Percentiles rank a stretch among this genome's conserved stretches.
Evolutionary conservation across 371 early-diverging fungal species (phyloP).

Genomic region (Mucor saturninus): DNA sequence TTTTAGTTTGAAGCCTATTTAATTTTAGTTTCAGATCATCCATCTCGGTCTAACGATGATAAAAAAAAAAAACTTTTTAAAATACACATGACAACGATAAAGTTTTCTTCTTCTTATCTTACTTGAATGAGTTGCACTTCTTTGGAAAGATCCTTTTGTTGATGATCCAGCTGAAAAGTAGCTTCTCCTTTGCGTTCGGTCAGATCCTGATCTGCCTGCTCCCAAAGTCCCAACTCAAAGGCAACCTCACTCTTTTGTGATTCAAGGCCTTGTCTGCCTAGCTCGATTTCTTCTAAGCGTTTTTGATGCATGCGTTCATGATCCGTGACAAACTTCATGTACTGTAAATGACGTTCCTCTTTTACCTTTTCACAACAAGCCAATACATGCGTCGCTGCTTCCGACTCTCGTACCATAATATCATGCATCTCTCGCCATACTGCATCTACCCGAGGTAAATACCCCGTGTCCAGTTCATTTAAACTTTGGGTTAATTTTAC

Average conservation of each 20-base stretch:
- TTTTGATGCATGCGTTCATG: background rate
- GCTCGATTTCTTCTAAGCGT: background rate
- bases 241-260: background rate
- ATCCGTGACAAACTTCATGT: constrained; percentile 1
- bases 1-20: constrained; percentile 1
- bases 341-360: background rate
- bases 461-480: background rate
- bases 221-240: constrained; percentile 3
- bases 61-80: no score
- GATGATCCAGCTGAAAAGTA: background rate
- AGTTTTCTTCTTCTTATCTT: background rate
- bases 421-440: background rate
- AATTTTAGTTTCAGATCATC: background rate
- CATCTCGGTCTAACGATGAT: background rate
- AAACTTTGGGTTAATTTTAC: background rate
- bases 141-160: background rate
- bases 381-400: background rate
- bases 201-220: background rate
- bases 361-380: background rate
- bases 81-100: no score
- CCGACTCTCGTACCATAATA: background rate
- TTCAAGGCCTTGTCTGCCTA: background rate
- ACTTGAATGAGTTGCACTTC: background rate
- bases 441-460: background rate
- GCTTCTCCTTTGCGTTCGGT: background rate